Conservation (phyloP, 2,329 filamentous ascomycete genomes). For the Magnaporthales sp. region DNA sequence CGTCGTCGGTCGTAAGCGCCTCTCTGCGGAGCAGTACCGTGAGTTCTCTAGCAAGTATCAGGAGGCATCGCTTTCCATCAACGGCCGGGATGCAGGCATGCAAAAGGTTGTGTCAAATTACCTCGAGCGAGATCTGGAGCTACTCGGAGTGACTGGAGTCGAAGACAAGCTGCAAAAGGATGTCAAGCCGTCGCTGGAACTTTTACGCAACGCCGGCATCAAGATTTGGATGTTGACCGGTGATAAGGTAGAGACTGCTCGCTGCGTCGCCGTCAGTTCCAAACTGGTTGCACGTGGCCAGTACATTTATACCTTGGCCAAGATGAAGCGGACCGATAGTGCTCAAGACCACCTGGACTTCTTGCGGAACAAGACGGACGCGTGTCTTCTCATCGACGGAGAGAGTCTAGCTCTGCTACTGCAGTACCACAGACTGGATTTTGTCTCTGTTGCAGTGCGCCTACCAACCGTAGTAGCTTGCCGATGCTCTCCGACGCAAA, state of each 20-base stretch:
- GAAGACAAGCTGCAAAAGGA: slow-evolving; percentile 95
- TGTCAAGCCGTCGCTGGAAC: slow-evolving; percentile 89
- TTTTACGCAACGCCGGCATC: slow-evolving; percentile 92
- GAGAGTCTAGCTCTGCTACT: slow-evolving; percentile 82
- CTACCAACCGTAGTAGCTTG: slow-evolving; percentile 92
- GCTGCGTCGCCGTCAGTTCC: slow-evolving; percentile 90
- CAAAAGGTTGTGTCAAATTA: slow-evolving; percentile 69
- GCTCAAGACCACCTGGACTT: slow-evolving; percentile 86
- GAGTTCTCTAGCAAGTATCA: slow-evolving; percentile 70
- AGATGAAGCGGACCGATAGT: slow-evolving; percentile 70
- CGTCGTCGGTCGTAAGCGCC: slow-evolving; percentile 84
- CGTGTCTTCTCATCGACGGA: slow-evolving; percentile 87
- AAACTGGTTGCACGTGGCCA: slow-evolving; percentile 91
- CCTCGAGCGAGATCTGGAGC: slow-evolving; percentile 80
- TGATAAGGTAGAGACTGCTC: slow-evolving; percentile 95
- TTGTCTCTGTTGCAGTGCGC: slow-evolving; percentile 79
- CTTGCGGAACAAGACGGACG: slow-evolving; percentile 76
- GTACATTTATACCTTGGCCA: slow-evolving; percentile 88
- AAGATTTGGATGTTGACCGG: slow-evolving; percentile 99
- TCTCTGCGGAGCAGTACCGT: slow-evolving; percentile 70
- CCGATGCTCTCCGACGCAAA: slow-evolving; percentile 93
- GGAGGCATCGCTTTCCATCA: slow-evolving; percentile 72
- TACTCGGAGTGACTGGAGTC: slow-evolving; percentile 94
- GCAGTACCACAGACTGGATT: slow-evolving; percentile 71
- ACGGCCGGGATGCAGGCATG: slow-evolving; percentile 74